phyloP scores from a whole-genome alignment of 257 asterid genomes.

The Penstemon newberryi region DNA sequence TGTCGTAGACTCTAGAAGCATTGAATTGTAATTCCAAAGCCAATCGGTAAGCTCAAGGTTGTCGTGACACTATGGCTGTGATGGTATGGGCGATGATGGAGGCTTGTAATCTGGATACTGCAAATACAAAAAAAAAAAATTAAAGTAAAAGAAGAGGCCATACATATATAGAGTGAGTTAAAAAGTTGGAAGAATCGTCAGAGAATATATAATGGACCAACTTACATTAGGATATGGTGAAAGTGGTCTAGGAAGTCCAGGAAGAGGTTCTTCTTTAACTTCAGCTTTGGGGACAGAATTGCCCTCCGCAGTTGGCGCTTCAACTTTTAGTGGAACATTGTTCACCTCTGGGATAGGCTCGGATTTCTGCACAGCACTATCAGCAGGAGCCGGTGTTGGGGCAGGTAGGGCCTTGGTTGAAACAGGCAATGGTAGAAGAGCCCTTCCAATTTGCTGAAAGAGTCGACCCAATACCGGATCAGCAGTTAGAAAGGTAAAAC shows the following conservation, averaged over 20 bases:
- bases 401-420: conserved; percentile 66
- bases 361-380: conserved; percentile 32
- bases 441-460: conserved; percentile 80
- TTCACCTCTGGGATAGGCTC: conserved; percentile 42
- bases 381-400: conserved; percentile 41
- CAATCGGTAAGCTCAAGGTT: not conserved
- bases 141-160: not conserved
- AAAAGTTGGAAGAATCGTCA: not conserved
- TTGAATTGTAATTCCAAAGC: not conserved
- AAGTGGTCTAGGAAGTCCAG: conserved; percentile 57
- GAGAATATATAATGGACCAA: not conserved
- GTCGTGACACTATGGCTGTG: conserved; percentile 53
- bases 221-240: conserved; percentile 92
- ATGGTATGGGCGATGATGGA: conserved; percentile 91
- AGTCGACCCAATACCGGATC: conserved; percentile 5
- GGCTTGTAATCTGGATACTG: conserved; percentile 98
- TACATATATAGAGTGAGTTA: not conserved
- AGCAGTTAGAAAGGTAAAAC: not conserved
- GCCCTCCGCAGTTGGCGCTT: conserved; percentile 51
- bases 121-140: conserved; percentile 20
- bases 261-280: conserved; percentile 45
- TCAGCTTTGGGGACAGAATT: conserved; percentile 61
- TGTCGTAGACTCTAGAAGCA: not conserved
- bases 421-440: conserved; percentile 61
- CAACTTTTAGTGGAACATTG: conserved; percentile 38